Evolutionary conservation across 768 basidiomycete species (phyloP).

Genomic region (Tubosaeta sp.): DNA sequence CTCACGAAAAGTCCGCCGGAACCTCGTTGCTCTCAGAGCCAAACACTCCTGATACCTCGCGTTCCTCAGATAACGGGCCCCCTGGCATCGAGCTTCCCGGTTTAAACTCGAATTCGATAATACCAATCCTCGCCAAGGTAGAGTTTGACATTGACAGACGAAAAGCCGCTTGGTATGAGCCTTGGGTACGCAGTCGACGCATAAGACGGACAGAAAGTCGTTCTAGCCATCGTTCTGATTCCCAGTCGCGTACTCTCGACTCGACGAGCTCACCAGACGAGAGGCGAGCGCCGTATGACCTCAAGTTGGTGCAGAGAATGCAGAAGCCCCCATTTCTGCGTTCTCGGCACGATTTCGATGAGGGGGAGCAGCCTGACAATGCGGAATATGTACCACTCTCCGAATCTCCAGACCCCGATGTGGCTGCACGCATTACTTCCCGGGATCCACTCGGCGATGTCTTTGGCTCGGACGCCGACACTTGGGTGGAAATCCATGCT

Average conservation of each 20-base stretch:
- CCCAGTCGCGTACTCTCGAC: conserved; percentile 19
- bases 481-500: conserved; percentile 53
- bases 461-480: conserved; percentile 63
- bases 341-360: conserved; percentile 18
- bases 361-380: conserved; percentile 27
- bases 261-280: conserved; percentile 23
- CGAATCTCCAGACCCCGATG: conserved; percentile 25
- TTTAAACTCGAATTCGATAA: conserved; percentile 55
- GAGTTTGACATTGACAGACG: conserved; percentile 90
- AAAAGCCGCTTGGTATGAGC: conserved; percentile 82
- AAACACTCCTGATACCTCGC: conserved; percentile 55
- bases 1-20: conserved; percentile 45
- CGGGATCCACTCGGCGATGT: conserved; percentile 56
- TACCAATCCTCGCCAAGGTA: conserved; percentile 88
- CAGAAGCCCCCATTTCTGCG: conserved; percentile 36
- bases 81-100: conserved; percentile 64
- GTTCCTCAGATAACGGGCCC: conserved; percentile 33
- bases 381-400: conserved; percentile 29
- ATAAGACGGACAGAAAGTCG: conserved; percentile 51
- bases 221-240: conserved; percentile 24
- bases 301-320: conserved; percentile 50
- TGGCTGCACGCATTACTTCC: conserved; percentile 37
- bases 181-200: conserved; percentile 68
- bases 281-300: conserved; percentile 41
- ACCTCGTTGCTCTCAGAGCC: conserved; percentile 45